Evolutionary conservation across 2,329 filamentous ascomycete genomes (phyloP).

Genomic region (Graphium sp.): DNA sequence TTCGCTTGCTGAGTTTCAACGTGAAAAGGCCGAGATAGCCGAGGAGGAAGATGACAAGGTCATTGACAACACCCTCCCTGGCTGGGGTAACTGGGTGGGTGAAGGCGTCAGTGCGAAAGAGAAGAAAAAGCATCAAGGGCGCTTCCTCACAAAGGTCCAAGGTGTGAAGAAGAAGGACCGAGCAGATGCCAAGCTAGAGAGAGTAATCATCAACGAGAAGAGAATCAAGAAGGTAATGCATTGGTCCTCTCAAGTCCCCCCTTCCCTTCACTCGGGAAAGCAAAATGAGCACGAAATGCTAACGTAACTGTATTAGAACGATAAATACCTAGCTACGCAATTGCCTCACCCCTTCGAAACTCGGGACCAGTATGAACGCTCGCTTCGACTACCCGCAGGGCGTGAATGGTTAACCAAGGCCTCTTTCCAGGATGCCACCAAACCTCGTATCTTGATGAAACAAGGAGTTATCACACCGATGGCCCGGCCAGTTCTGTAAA

Average conservation of each 20-base stretch:
- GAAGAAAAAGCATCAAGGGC: constrained; percentile 43
- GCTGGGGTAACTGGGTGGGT: constrained; percentile 89
- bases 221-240: constrained; percentile 60
- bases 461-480: constrained; percentile 81
- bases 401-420: constrained; percentile 96
- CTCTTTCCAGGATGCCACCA: constrained; percentile 76
- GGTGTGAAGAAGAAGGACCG: constrained; percentile 63
- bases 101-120: constrained; percentile 60
- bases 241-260: constrained; percentile 1
- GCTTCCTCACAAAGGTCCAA: constrained; percentile 48
- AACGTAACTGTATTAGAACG: constrained; percentile 40
- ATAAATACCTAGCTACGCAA: constrained; percentile 68
- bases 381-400: constrained; percentile 70
- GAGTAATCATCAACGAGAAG: constrained; percentile 89
- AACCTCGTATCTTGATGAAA: constrained; percentile 80
- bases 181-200: constrained; percentile 65
- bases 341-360: constrained; percentile 86
- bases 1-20: constrained; percentile 62
- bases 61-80: constrained; percentile 70
- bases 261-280: too few relatives aligned
- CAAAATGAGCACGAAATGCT: constrained; percentile 5
- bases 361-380: constrained; percentile 76
- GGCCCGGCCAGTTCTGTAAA: constrained; percentile 47
- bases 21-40: constrained; percentile 57
- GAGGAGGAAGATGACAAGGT: constrained; percentile 71